A percentile compares a stretch with the other conserved stretches of the same genome.
Evolutionary conservation across 2,329 filamentous ascomycete species (phyloP).

Genomic region (Neofusicoccum laricinum): DNA sequence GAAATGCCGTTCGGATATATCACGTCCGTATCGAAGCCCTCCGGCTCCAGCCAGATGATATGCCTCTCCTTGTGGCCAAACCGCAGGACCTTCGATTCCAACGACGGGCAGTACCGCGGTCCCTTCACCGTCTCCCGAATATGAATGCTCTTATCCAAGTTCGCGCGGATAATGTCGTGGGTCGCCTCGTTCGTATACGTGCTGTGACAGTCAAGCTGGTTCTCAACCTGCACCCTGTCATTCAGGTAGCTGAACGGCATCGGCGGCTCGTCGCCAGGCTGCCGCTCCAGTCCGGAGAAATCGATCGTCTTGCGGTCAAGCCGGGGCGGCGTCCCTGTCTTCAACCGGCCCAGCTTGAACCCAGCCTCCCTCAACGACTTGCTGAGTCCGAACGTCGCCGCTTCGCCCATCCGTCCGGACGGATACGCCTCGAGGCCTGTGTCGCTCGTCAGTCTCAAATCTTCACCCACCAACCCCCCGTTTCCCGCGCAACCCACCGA

Average conservation of each 20-base stretch:
- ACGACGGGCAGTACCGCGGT: slow-evolving; percentile 89
- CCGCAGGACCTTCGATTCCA: slow-evolving; percentile 90
- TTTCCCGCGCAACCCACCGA: slow-evolving; percentile 60
- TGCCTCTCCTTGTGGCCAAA: slow-evolving; percentile 79
- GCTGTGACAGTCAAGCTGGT: slow-evolving; percentile 81
- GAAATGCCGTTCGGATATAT: slow-evolving; percentile 97
- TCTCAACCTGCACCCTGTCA: slow-evolving; percentile 68
- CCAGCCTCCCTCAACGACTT: slow-evolving; percentile 85
- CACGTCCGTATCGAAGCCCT: slow-evolving; percentile 85
- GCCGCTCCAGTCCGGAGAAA: slow-evolving; percentile 67
- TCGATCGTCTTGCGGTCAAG: slow-evolving; percentile 80
- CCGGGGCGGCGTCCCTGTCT: slow-evolving; percentile 92
- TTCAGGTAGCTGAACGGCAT: slow-evolving; percentile 91
- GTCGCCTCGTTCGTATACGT: slow-evolving; percentile 82
- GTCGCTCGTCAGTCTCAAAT: slow-evolving; percentile 17
- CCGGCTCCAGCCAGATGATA: slow-evolving; percentile 94
- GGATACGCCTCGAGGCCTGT: slow-evolving; percentile 71
- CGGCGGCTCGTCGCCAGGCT: slow-evolving; percentile 81
- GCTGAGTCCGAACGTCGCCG: slow-evolving; percentile 87
- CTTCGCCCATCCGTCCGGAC: slow-evolving; percentile 89
- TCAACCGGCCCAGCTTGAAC: slow-evolving; percentile 83
- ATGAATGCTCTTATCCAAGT: slow-evolving; percentile 94
- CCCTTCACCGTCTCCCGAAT: slow-evolving; percentile 94
- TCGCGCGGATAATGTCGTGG: slow-evolving; percentile 79
- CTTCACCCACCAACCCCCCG: background rate